These are phyloP conservation scores for Ambrosia hybrid DNA, from an alignment of 140 eudicot species.

Conservation along the genomic window DNA sequence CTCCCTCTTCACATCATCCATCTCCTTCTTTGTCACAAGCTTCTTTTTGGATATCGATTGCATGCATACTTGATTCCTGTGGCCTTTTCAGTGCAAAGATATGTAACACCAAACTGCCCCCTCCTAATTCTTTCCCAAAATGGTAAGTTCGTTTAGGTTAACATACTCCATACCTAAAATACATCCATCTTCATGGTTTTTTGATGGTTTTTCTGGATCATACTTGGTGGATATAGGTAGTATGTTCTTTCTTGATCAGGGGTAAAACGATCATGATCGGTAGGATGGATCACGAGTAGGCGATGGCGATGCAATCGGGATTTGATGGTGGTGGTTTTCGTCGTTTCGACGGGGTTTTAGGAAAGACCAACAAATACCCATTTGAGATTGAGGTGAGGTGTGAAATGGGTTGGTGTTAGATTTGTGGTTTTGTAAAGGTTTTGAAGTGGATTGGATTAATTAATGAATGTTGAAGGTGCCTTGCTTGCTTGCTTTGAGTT, in stretches of 20 bases:
- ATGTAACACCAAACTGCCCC: slow-evolving; percentile 84
- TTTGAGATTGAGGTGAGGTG: slow-evolving; percentile 17
- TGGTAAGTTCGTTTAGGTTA: slow-evolving; percentile 51
- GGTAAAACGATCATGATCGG: not conserved
- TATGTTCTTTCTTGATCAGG: not conserved
- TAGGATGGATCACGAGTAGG: slow-evolving; percentile 27
- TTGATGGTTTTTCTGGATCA: slow-evolving; percentile 22
- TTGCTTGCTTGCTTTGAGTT: slow-evolving; percentile 35
- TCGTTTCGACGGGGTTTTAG: slow-evolving; percentile 33
- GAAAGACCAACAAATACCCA: slow-evolving; percentile 41
- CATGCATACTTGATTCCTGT: slow-evolving; percentile 64
- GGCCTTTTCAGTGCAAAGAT: slow-evolving; percentile 69
- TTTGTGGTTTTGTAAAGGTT: not conserved
- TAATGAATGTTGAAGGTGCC: slow-evolving; percentile 25
- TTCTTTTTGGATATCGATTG: slow-evolving; percentile 66
- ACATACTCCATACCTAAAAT: slow-evolving; percentile 57
- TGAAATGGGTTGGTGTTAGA: slow-evolving; percentile 29
- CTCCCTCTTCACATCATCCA: slow-evolving; percentile 75
- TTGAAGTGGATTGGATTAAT: slow-evolving; percentile 26
- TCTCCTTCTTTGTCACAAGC: slow-evolving; percentile 57
- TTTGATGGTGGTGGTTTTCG: slow-evolving; percentile 10
- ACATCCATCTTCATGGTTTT: slow-evolving; percentile 31
- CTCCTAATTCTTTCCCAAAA: slow-evolving; percentile 70
- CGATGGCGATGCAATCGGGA: slow-evolving; percentile 51
- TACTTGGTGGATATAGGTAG: not conserved